Evolutionary conservation across 2,329 filamentous ascomycete species (phyloP), one percentile per base, ranked within the genome.

Genomic region (Bertia moriformis): DNA sequence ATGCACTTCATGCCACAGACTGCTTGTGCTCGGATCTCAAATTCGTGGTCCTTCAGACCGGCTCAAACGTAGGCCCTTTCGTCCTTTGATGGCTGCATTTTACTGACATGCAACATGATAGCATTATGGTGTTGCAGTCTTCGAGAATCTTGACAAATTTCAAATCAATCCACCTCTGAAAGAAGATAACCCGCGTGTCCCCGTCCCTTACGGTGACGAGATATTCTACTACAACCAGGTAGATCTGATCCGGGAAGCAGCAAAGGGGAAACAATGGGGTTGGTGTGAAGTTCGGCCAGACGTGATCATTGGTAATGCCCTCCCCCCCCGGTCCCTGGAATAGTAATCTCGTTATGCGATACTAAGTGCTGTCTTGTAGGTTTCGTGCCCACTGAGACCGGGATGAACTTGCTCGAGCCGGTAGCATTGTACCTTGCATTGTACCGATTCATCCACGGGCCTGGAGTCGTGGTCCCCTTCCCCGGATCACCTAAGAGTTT

Each of bases 171-270:
- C 54, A 13, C 61, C 62, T 0, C 45, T 63, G 33, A 51, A 51
- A 19, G 62, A 65, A 48, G 50, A 51, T 10, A 44, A 55, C 19
- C 58, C 57, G 1, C 56, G 59, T n/a, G 56, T 66, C 22, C 57
- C 60, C 2, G 55, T 59, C 39, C 60, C 60, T 0, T 57, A 56
- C 38, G 58, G 57, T 1, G 57, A 57, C 10, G 53, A 62, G 42
- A 59, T 66, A 43, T 66, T 66, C 50, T 66, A 66, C 49, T 66
- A 66, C 45, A 51, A 47, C n/a, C 61, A 66, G 48, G 54, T 57
- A 15, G 63, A 65, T 43, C 47, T 60, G 38, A 48, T 66, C 15
- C 49, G 51, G 18, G 42, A 51, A 22, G 46, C 58, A 35, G 48
- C 53, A 10, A 45, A 53, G 39, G 58, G 56, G 2, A 63, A 65